phyloP scores from a whole-genome alignment of 495 filamentous ascomycete species.

The Hapsidospora chrysogenum region DNA sequence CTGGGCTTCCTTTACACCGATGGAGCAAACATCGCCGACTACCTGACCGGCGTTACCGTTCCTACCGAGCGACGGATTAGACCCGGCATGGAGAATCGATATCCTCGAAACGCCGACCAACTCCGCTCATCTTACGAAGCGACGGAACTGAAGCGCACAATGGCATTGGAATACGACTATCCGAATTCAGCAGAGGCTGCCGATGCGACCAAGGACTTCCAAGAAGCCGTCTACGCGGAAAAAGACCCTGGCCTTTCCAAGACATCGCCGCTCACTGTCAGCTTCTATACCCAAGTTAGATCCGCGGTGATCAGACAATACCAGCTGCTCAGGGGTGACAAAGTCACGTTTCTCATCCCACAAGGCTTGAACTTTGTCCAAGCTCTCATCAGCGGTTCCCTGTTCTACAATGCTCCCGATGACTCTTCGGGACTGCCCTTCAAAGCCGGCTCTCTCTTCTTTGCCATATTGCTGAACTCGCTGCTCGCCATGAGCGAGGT shows the following conservation, averaged over 20 bases:
- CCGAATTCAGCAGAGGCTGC: constrained; percentile 25
- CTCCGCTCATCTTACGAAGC: constrained; percentile 23
- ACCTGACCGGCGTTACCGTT: constrained; percentile 59
- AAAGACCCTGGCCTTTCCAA: constrained; percentile 22
- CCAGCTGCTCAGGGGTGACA: constrained; percentile 43
- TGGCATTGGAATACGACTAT: constrained; percentile 32
- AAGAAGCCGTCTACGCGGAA: constrained; percentile 26
- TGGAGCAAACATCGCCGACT: constrained; percentile 32
- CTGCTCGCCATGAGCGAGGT: constrained; percentile 65
- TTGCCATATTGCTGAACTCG: constrained; percentile 65
- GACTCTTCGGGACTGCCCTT: constrained; percentile 38
- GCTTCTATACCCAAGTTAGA: constrained; percentile 39
- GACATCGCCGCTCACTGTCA: constrained; percentile 37
- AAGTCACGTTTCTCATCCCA: constrained; percentile 42
- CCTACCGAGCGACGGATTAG: constrained; percentile 43
- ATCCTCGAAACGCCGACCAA: constrained; percentile 28
- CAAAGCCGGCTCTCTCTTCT: constrained; percentile 45
- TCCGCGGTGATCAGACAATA: constrained; percentile 36
- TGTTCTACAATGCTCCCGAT: constrained; percentile 56
- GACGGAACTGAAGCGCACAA: constrained; percentile 15
- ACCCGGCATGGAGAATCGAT: constrained; percentile 37
- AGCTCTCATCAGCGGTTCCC: constrained; percentile 56
- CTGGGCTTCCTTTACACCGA: constrained; percentile 21
- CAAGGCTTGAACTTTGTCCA: constrained; percentile 40
- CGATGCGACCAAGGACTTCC: constrained; percentile 29